Evolutionary conservation across 164 flowering plant species (phyloP), one percentile per base, ranked within the genome.

Genomic region (Aristolochia contorta): DNA sequence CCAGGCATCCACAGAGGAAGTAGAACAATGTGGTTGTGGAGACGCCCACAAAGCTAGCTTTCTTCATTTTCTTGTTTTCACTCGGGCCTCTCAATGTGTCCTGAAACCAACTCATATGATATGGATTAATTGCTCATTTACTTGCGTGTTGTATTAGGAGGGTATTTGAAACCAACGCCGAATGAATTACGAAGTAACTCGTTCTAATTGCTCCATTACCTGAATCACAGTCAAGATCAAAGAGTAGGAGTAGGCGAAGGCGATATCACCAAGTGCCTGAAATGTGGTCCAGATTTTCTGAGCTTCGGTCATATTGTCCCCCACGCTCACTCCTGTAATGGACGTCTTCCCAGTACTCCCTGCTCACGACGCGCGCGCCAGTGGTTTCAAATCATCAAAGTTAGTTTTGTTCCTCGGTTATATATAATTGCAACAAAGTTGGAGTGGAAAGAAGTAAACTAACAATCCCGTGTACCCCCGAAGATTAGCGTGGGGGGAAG

Each of bases 241-340:
- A 1, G 95, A 67, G 60, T 75, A 87, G 6, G 91, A 84, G 64
- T 78, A 87, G 30, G 93, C 86, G 68, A 86, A 86, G 47, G 97
- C 96, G 64, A 87, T 83, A 62, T 91, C 93, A 50, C 88, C 93
- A 37, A 87, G 65, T 43, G 93, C 93, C 72, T 83, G 81, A 30
- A 78, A 83, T 48, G 65, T 66, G 49, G 65, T 66, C 81, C 80
- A 84, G 60, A 80, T 43, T 65, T 85, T 87, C 15, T 80, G 58
- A 23, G 74, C 73, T 23, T 25, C 45, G 3, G 63, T 51, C 27
- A 69, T 82, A 64, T 90, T 94, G 14, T 78, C 78, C 3, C 94
- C 96, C 6, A 86, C 79, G 18, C 63, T 64, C 45, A 71, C 70
- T 6, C 98, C 96, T 0, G 92, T 82, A 21, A 93, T 57, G 19